These are phyloP conservation scores for Phytophthora tubulina DNA, from an alignment of 352 stramenopile species.

Conservation along the genomic window DNA sequence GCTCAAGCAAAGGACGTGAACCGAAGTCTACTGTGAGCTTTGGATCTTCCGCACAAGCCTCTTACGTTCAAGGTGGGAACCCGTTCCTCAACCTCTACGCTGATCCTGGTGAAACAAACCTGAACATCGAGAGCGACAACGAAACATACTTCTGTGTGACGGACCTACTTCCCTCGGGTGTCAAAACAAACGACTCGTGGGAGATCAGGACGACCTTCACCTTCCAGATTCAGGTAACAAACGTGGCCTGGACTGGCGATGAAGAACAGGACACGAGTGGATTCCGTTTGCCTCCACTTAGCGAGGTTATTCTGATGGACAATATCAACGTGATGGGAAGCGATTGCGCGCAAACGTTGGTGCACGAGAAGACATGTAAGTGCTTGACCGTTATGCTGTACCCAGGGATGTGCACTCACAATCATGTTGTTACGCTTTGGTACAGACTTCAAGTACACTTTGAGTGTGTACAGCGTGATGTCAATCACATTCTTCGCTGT, in stretches of 20 bases:
- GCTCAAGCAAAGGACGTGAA: slow-evolving; percentile 55
- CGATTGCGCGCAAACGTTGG: slow-evolving; percentile 76
- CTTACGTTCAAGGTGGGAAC: slow-evolving; percentile 81
- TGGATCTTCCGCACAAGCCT: slow-evolving; percentile 42
- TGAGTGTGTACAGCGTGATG: slow-evolving; percentile 91
- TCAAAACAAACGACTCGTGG: slow-evolving; percentile 67
- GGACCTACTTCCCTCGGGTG: slow-evolving; percentile 71
- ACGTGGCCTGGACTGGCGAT: slow-evolving; percentile 55
- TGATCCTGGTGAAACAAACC: slow-evolving; percentile 57
- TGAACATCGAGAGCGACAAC: slow-evolving; percentile 65
- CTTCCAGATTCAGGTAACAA: slow-evolving; percentile 80
- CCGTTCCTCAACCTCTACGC: slow-evolving; percentile 79
- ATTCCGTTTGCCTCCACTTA: slow-evolving; percentile 60
- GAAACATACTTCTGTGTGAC: slow-evolving; percentile 81
- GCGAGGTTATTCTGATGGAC: slow-evolving; percentile 72
- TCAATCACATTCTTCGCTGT: slow-evolving; percentile 87
- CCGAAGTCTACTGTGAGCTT: slow-evolving; percentile 66
- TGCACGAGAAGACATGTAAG: slow-evolving; percentile 72
- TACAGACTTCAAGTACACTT: slow-evolving; percentile 64
- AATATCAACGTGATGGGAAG: slow-evolving; percentile 56
- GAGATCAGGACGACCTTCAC: slow-evolving; percentile 75
- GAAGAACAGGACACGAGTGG: slow-evolving; percentile 28
- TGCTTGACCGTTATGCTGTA: slow-evolving; percentile 26
- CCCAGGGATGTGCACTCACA: slow-evolving; percentile 9
- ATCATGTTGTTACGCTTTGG: slow-evolving; percentile 12